Evolutionary conservation across 2,329 filamentous ascomycete species (phyloP), one percentile per base, ranked within the genome.

Genomic region (Tolypocladium ovalisporum): DNA sequence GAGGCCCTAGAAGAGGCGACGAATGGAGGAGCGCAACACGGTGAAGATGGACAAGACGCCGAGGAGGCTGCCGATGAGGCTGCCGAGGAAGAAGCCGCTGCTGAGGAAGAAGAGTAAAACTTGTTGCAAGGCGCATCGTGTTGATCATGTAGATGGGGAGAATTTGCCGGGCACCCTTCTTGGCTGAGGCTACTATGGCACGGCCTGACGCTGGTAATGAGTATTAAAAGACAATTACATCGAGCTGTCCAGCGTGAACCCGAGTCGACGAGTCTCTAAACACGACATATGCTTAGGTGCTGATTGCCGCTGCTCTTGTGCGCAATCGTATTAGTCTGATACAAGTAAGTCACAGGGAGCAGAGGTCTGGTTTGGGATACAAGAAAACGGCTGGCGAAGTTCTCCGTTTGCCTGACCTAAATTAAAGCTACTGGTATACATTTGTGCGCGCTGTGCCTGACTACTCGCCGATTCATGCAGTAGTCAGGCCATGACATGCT

Each of bases 61-160:
- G 60, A 59, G 27, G 61, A 62, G 27, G 63, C 64, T 8, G 62
- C 62, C 32, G 61, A 64, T 24, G 63, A 66, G 10, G 63, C 62
- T 19, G 64, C 60, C 22, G 62, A 66, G 51, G 63, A 63, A 54
- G 63, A 62, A 47, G 65, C 62, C 3, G 66, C 67, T 12, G 66
- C 66, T 32, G 65, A 64, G 10, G 63, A 57, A 15, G 58, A 54
- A 17, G 64, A 60, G 24, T 66, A 62, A 32, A 64, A 62, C 22
- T 22, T 65, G 60, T 59, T 60, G 60, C 56, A 60, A 61, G 56
- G 54, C 59, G 64, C 61, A 59, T 49, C 60, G 61, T 59, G 59
- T 60, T 60, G 58, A 52, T 62, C 12, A 36, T 32, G 40, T 56
- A 56, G 27, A 55, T 55, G 55, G 32, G 47, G 34, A 52, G 29